Conservation (phyloP, 371 early-diverging fungal genomes). For the Mucor racemosus region DNA sequence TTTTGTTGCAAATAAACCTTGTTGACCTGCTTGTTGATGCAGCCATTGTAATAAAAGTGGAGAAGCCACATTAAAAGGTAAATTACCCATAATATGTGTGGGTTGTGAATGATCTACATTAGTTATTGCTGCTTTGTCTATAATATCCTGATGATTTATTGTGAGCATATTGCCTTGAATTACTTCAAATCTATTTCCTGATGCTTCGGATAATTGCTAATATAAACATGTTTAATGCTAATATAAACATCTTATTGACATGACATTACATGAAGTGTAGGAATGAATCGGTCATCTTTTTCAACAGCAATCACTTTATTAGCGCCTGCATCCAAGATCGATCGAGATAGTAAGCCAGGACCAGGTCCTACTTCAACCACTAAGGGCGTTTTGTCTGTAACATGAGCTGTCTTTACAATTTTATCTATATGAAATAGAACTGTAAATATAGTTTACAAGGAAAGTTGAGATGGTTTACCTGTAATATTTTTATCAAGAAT, state of each 20-base stretch:
- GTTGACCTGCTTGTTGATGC: conserved; percentile 52
- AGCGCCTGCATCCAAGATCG: conserved; percentile 74
- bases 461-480: conserved; percentile 40
- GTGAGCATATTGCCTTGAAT: conserved; percentile 73
- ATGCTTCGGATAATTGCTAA: conserved; percentile 71
- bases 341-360: conserved; percentile 81
- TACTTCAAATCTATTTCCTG: conserved; percentile 52
- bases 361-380: conserved; percentile 90
- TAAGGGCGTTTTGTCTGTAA: conserved; percentile 61
- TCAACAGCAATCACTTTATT: conserved; percentile 76
- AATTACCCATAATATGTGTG: conserved; percentile 74
- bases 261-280: conserved; percentile 63
- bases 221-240: not conserved
- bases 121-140: conserved; percentile 10
- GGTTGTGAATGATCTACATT: not conserved
- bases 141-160: conserved; percentile 57
- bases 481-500: conserved; percentile 86
- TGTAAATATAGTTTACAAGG: not conserved
- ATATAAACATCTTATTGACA: not conserved
- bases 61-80: conserved; percentile 82
- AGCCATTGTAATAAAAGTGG: conserved; percentile 80
- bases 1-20: conserved; percentile 67
- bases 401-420: conserved; percentile 66
- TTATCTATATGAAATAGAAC: conserved; percentile 56
- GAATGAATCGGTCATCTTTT: conserved; percentile 78